Evolutionary conservation across 2,329 filamentous ascomycete genomes (phyloP).

Genomic region (Fusarium robinianum): DNA sequence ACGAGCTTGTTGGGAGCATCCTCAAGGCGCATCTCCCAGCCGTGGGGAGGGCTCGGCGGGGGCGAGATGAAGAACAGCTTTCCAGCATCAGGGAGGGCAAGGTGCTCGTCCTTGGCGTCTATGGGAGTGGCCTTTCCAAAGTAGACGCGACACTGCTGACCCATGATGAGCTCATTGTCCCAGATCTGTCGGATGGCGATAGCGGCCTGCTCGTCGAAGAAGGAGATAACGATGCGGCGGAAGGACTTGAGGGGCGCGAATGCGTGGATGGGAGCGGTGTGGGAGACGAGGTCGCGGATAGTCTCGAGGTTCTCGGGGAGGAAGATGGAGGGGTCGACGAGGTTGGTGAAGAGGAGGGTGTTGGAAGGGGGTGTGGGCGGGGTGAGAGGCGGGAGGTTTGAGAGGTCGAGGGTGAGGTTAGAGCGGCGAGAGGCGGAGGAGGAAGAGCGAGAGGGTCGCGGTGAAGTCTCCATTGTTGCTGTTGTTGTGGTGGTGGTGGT

Average conservation of each 20-base stretch:
- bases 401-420: constrained; percentile 73
- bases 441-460: constrained; percentile 49
- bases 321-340: constrained; percentile 75
- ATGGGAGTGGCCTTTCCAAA: constrained; percentile 67
- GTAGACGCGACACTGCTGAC: constrained; percentile 70
- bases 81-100: constrained; percentile 69
- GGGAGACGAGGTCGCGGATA: constrained; percentile 71
- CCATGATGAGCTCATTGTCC: constrained; percentile 75
- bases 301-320: constrained; percentile 72
- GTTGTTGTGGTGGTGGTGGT: constrained; percentile 16
- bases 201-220: constrained; percentile 71
- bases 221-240: constrained; percentile 79
- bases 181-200: constrained; percentile 72
- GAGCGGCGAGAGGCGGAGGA: constrained; percentile 52
- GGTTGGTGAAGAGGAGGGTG: constrained; percentile 83
- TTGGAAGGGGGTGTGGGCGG: constrained; percentile 79
- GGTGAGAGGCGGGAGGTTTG: constrained; percentile 68
- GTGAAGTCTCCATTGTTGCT: constrained; percentile 43
- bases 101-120: constrained; percentile 58
- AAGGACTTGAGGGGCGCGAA: constrained; percentile 84
- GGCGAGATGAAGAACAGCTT: constrained; percentile 76
- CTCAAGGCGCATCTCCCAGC: constrained; percentile 70
- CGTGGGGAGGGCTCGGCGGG: constrained; percentile 68
- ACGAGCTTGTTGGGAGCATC: constrained; percentile 72
- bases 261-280: constrained; percentile 73